A percentile compares a stretch with the other conserved stretches of the same genome.
Conservation (phyloP, 371 early-diverging fungal genomes). For the Mucor mucedo region DNA sequence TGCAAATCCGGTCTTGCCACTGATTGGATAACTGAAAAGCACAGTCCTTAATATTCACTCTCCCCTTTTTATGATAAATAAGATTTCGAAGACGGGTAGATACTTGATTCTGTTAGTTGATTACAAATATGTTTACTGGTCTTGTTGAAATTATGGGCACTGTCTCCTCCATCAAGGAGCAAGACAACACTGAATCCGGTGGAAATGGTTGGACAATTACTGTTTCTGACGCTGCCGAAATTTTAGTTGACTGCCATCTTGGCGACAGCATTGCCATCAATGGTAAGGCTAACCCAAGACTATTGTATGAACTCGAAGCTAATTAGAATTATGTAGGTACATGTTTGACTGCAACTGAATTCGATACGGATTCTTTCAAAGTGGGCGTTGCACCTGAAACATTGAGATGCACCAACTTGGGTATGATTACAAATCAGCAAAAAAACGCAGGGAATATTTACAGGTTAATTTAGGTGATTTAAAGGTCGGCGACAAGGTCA, state of each 20-base stretch:
- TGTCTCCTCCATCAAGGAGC: conserved; percentile 65
- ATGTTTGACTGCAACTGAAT: conserved; percentile 95
- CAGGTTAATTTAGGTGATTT: conserved; percentile 61
- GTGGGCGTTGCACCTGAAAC: conserved; percentile 94
- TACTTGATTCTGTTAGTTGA: too few relatives aligned
- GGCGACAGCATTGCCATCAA: conserved; percentile 96
- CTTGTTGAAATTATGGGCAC: conserved; percentile 92
- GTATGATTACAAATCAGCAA: conserved; percentile 40
- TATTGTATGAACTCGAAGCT: background rate
- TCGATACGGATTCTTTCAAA: conserved; percentile 81
- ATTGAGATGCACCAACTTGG: conserved; percentile 87
- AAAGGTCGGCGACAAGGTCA: conserved; percentile 81
- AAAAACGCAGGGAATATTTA: background rate
- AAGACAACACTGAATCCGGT: conserved; percentile 78
- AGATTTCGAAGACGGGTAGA: too few relatives aligned
- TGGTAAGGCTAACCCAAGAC: conserved; percentile 57
- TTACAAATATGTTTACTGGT: conserved; percentile 89
- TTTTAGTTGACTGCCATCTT: conserved; percentile 85
- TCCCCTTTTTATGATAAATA: too few relatives aligned
- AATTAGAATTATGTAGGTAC: conserved; percentile 63
- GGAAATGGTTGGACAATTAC: conserved; percentile 89
- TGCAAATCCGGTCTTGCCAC: too few relatives aligned
- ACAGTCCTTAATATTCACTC: too few relatives aligned
- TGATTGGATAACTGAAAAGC: too few relatives aligned
- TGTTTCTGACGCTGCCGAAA: conserved; percentile 68